phyloP scores from a whole-genome alignment of 352 stramenopile species.

The Phytophthora sansomeana region DNA sequence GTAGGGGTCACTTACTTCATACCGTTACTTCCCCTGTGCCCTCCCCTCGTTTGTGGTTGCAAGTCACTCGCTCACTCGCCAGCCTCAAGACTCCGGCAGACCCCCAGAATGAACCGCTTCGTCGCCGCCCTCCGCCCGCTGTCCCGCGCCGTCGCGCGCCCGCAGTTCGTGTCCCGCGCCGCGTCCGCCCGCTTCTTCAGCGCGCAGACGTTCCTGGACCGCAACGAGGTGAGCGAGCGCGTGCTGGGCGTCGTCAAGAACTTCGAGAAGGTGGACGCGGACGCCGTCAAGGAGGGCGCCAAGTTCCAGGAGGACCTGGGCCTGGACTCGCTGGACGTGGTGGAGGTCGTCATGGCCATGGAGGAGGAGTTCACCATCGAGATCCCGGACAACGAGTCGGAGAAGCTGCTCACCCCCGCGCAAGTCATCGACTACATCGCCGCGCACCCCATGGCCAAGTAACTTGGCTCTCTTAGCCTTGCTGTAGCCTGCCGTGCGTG shows the following conservation, averaged over 20 bases:
- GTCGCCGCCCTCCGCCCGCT: constrained; percentile 72
- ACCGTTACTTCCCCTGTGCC: background rate
- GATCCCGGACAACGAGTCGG: constrained; percentile 99
- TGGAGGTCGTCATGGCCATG: constrained; percentile 98
- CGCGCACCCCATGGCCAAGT: constrained; percentile 99
- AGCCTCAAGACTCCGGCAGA: constrained; percentile 18
- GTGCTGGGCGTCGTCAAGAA: constrained; percentile 99
- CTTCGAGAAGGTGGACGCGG: constrained; percentile 99
- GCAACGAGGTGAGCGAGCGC: constrained; percentile 96
- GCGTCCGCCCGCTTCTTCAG: constrained; percentile 73
- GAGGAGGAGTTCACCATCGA: constrained; percentile 99
- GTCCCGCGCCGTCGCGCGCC: constrained; percentile 61
- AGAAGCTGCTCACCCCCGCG: constrained; percentile 97
- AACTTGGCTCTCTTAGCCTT: constrained; percentile 50
- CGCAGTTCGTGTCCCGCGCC: constrained; percentile 43
- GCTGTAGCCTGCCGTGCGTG: constrained; percentile 16
- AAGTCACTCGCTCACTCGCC: constrained; percentile 31
- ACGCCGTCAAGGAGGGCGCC: constrained; percentile 92
- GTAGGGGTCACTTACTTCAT: background rate
- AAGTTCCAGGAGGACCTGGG: constrained; percentile 99
- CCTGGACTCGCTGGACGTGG: constrained; percentile 98
- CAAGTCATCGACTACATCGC: constrained; percentile 99
- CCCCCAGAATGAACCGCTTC: constrained; percentile 80
- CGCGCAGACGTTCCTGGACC: constrained; percentile 90
- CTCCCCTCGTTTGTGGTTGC: constrained; percentile 37